These are phyloP conservation scores for Prunus salicina DNA, from an alignment of 306 rosid genomes.

Conservation along the genomic window DNA sequence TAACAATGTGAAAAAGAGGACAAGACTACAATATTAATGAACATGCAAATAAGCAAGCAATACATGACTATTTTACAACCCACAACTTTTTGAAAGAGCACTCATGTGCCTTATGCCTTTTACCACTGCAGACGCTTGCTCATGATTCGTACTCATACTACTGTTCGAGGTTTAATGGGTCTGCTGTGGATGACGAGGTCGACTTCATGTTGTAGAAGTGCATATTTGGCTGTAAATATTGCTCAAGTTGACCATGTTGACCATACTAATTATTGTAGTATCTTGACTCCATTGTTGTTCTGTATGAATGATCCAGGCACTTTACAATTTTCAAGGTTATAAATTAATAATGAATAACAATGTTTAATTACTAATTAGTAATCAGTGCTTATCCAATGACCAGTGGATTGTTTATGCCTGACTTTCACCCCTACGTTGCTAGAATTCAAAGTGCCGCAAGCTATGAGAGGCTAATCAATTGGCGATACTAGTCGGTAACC, in stretches of 20 bases:
- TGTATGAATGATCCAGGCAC: background rate
- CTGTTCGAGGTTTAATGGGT: constrained; percentile 27
- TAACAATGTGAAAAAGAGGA: background rate
- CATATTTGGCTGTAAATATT: no score
- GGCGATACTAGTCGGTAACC: no score
- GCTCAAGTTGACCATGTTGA: no score
- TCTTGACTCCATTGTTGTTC: background rate
- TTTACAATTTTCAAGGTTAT: background rate
- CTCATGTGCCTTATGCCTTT: background rate
- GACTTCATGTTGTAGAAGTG: background rate
- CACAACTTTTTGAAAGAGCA: constrained; percentile 3
- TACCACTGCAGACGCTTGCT: constrained; percentile 76
- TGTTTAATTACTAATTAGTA: no score
- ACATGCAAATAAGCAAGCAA: background rate
- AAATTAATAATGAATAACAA: no score
- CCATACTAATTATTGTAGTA: no score
- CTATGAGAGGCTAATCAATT: no score
- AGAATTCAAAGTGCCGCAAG: no score
- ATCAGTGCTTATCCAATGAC: no score
- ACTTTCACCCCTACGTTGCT: no score
- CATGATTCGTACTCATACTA: constrained; percentile 66
- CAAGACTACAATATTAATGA: background rate
- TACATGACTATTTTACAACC: background rate
- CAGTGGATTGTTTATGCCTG: no score
- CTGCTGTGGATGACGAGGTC: constrained; percentile 25